Percentiles rank a stretch among this genome's conserved stretches.
Conservation (phyloP, 176 grass and related monocot species). For the Oryza meyeriana region DNA sequence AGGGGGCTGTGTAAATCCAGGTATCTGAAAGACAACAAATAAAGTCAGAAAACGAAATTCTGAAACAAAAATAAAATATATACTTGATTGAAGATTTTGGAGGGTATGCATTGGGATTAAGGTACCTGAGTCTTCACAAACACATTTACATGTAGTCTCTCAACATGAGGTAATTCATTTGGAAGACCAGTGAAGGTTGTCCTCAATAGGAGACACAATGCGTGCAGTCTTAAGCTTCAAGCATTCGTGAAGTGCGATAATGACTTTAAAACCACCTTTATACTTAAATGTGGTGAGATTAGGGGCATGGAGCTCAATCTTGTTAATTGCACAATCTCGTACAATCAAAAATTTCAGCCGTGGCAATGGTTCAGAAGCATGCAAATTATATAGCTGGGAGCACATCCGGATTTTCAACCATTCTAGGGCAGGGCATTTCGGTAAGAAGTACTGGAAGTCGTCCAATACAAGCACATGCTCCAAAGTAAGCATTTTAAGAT, state of each 20-base stretch:
- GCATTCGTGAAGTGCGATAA: slow-evolving; percentile 17
- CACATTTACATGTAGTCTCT: background rate
- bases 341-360: slow-evolving; percentile 18
- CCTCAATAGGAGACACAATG: background rate
- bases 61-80: background rate
- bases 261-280: background rate
- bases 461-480: background rate
- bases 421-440: slow-evolving; percentile 18
- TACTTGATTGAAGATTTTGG: background rate
- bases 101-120: background rate
- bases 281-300: slow-evolving; percentile 28
- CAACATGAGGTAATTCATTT: background rate
- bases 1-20: slow-evolving; percentile 1
- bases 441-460: background rate
- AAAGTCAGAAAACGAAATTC: background rate
- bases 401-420: background rate
- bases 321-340: background rate
- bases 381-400: background rate
- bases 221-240: slow-evolving; percentile 24
- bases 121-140: background rate
- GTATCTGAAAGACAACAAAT: slow-evolving; percentile 14
- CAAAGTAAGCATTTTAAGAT: slow-evolving; percentile 20
- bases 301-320: slow-evolving; percentile 6
- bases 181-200: slow-evolving; percentile 14
- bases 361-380: slow-evolving; percentile 10